Conservation (phyloP, 768 basidiomycete species). For the Russula abietina region DNA sequence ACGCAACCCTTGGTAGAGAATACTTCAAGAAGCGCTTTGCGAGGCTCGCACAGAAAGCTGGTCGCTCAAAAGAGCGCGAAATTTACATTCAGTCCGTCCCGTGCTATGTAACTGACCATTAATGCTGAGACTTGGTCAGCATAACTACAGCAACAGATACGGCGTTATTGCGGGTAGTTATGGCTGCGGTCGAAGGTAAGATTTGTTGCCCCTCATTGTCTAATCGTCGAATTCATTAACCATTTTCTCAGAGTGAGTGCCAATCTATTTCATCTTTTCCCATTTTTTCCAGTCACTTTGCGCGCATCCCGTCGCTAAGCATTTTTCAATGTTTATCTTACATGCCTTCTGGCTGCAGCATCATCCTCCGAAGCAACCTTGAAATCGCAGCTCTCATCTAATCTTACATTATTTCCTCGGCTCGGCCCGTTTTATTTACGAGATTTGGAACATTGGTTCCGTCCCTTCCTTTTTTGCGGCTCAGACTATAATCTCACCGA, state of each 20-base stretch:
- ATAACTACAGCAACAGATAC: slow-evolving; percentile 90
- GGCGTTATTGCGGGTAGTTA: slow-evolving; percentile 79
- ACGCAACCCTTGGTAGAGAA: slow-evolving; percentile 70
- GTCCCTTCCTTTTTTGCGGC: slow-evolving; percentile 15
- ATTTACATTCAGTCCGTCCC: slow-evolving; percentile 85
- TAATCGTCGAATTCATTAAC: slow-evolving; percentile 9
- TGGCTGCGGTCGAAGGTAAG: slow-evolving; percentile 94
- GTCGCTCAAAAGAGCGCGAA: slow-evolving; percentile 78
- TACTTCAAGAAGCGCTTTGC: slow-evolving; percentile 88
- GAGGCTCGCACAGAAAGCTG: slow-evolving; percentile 76
- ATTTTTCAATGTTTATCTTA: slow-evolving; percentile 30
- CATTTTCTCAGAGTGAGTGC: slow-evolving; percentile 57
- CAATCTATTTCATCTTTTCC: slow-evolving; percentile 28
- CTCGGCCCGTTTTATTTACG: slow-evolving; percentile 18
- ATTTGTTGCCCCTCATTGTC: slow-evolving; percentile 22
- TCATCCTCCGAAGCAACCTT: slow-evolving; percentile 61
- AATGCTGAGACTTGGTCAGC: slow-evolving; percentile 36
- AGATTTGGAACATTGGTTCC: slow-evolving; percentile 2
- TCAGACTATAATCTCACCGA: slow-evolving; percentile 5
- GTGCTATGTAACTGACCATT: slow-evolving; percentile 20
- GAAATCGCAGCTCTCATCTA: slow-evolving; percentile 61
- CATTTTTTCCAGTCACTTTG: slow-evolving; percentile 28
- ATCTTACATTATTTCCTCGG: slow-evolving; percentile 21
- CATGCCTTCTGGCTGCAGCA: slow-evolving; percentile 41
- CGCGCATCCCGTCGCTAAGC: slow-evolving; percentile 31